phyloP scores from a whole-genome alignment of 768 basidiomycete species.

The Lactarius akahatsu region DNA sequence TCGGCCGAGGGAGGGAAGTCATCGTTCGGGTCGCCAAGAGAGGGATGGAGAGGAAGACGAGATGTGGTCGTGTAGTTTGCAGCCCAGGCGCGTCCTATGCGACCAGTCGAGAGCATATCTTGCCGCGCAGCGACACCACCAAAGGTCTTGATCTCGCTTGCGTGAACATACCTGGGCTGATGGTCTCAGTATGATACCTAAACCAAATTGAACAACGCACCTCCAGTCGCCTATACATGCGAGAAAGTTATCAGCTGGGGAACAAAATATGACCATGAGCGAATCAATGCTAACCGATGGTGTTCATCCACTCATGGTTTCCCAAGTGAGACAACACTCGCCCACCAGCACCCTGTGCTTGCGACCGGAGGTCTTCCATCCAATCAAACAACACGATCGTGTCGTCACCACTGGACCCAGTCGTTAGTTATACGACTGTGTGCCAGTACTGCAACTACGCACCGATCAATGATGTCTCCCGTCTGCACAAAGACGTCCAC shows the following conservation, averaged over 20 bases:
- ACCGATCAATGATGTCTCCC: slow-evolving; percentile 94
- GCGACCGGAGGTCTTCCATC: slow-evolving; percentile 79
- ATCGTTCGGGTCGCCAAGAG: slow-evolving; percentile 65
- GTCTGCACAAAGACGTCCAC: slow-evolving; percentile 91
- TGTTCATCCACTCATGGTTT: slow-evolving; percentile 98
- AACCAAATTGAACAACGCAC: slow-evolving; percentile 38
- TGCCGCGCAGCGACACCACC: slow-evolving; percentile 70
- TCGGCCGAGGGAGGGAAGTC: slow-evolving; percentile 47
- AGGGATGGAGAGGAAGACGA: slow-evolving; percentile 76
- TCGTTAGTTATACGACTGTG: neutral
- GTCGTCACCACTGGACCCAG: slow-evolving; percentile 69
- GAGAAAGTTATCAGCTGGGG: slow-evolving; percentile 17
- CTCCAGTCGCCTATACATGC: slow-evolving; percentile 74
- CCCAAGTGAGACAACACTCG: slow-evolving; percentile 77
- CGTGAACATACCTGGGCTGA: slow-evolving; percentile 71
- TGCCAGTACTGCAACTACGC: slow-evolving; percentile 28
- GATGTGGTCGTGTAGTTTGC: slow-evolving; percentile 80
- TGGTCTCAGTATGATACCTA: neutral
- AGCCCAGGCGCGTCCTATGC: slow-evolving; percentile 80
- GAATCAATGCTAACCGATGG: slow-evolving; percentile 52
- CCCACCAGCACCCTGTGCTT: slow-evolving; percentile 70
- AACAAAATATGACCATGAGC: neutral
- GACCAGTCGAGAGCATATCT: slow-evolving; percentile 69
- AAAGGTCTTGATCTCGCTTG: slow-evolving; percentile 79
- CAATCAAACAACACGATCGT: slow-evolving; percentile 81